These are phyloP conservation scores for Coffea eugenioides DNA, from an alignment of 257 asterid genomes.

Conservation along the genomic window DNA sequence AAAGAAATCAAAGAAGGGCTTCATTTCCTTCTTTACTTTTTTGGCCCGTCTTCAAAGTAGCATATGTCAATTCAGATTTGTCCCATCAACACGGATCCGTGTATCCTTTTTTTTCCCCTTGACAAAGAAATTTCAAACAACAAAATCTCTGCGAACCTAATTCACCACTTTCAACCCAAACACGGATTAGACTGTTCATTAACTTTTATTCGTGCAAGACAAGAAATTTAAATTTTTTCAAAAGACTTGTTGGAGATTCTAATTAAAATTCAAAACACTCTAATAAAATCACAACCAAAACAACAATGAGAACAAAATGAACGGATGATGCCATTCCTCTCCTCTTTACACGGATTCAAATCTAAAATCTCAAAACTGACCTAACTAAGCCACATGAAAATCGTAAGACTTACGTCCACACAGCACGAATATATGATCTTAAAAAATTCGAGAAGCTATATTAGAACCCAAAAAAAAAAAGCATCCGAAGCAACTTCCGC, in stretches of 20 bases:
- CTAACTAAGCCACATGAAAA: not conserved
- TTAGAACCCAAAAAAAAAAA: not conserved
- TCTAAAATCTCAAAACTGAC: not conserved
- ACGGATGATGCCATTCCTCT: too few relatives aligned
- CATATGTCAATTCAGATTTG: not conserved
- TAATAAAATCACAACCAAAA: too few relatives aligned
- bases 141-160: not conserved
- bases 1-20: not conserved
- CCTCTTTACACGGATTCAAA: not conserved
- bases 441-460: not conserved
- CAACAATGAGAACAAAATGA: too few relatives aligned
- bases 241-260: not conserved
- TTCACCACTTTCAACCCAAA: not conserved
- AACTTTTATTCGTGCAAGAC: not conserved
- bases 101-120: not conserved
- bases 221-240: too few relatives aligned
- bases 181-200: too few relatives aligned
- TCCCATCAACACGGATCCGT: not conserved
- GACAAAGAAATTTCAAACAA: not conserved
- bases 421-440: too few relatives aligned
- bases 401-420: not conserved
- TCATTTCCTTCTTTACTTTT: not conserved
- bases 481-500: not conserved
- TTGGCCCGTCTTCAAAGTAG: not conserved
- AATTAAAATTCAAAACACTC: not conserved